These are phyloP conservation scores for Graphilbum fragrans DNA, from an alignment of 2,329 filamentous ascomycete genomes.

Conservation along the genomic window DNA sequence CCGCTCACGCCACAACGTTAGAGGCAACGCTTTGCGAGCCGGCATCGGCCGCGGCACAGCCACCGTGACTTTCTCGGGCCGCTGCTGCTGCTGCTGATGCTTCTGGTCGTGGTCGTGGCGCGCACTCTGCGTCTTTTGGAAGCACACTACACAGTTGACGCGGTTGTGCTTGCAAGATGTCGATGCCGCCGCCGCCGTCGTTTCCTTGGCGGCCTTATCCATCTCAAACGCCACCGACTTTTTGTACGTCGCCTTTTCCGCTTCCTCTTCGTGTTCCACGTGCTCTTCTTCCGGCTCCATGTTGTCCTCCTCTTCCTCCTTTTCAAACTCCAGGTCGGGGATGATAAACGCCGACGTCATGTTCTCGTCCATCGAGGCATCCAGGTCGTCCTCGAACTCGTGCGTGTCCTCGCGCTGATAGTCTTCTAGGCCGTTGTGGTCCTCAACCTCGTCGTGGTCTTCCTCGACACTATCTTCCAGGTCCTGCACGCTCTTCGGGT, in stretches of 20 bases:
- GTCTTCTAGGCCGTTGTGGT: background rate
- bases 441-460: background rate
- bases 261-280: background rate
- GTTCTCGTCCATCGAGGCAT: conserved; percentile 11
- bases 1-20: background rate
- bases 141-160: conserved; percentile 11
- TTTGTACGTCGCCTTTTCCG: background rate
- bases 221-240: conserved; percentile 1
- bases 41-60: conserved; percentile 9
- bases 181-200: background rate
- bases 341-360: conserved; percentile 15
- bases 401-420: background rate
- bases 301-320: background rate
- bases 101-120: background rate
- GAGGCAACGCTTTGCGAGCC: background rate
- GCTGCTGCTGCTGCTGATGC: background rate
- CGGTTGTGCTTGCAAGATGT: conserved; percentile 9
- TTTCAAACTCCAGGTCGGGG: conserved; percentile 10
- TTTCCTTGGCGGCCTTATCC: background rate
- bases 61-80: conserved; percentile 9
- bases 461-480: background rate
- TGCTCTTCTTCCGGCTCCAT: background rate
- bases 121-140: conserved; percentile 4
- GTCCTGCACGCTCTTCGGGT: background rate
- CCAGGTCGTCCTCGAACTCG: background rate